Conservation (phyloP, 2,329 filamentous ascomycete species). For the Fusarium xyrophilum region DNA sequence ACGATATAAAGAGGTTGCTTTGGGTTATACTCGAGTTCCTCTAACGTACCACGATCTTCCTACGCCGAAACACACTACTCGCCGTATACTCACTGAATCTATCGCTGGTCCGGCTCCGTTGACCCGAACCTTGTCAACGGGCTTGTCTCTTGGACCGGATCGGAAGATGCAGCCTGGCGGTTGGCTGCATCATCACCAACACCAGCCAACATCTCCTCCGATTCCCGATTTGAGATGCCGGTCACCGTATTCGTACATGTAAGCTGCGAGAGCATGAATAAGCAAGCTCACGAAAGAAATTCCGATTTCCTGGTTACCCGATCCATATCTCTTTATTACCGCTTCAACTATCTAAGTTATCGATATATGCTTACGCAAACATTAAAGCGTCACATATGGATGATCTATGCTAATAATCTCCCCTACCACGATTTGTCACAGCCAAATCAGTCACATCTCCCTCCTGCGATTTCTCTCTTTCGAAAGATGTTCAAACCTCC, state of each 20-base stretch:
- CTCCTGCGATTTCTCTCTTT: background rate
- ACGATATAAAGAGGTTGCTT: background rate
- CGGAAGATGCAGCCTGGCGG: slow-evolving; percentile 5
- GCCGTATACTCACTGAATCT: background rate
- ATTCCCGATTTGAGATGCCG: slow-evolving; percentile 31
- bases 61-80: background rate
- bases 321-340: background rate
- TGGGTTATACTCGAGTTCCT: too few species aligned
- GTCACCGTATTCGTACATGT: slow-evolving; percentile 31
- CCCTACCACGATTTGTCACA: background rate
- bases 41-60: background rate
- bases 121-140: background rate
- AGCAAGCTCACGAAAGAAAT: background rate
- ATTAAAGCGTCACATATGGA: background rate
- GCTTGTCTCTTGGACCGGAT: slow-evolving; percentile 10
- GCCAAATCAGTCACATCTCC: background rate
- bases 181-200: slow-evolving; percentile 18
- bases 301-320: background rate
- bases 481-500: slow-evolving; percentile 33
- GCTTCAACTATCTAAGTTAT: background rate
- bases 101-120: slow-evolving; percentile 7
- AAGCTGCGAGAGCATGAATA: background rate
- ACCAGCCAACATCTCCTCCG: slow-evolving; percentile 1
- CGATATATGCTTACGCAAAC: background rate
- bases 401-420: background rate